These are phyloP conservation scores for Candida odintsovae DNA, from an alignment of 805 yeast genomes.

Conservation along the genomic window DNA sequence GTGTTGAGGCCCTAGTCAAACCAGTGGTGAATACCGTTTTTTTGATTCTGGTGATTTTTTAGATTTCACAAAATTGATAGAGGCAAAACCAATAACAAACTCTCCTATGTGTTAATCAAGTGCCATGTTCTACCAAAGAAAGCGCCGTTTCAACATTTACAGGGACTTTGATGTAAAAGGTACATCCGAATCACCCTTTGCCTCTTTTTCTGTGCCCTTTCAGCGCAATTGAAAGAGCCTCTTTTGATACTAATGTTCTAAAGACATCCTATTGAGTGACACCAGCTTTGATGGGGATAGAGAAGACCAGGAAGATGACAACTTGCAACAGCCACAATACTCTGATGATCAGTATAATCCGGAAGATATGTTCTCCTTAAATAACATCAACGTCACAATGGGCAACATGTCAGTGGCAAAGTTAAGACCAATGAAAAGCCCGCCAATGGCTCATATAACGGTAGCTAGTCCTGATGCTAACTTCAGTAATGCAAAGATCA, in stretches of 20 bases:
- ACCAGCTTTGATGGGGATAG: constrained; percentile 2
- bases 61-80: background rate
- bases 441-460: background rate
- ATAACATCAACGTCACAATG: constrained; percentile 5
- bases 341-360: constrained; percentile 1
- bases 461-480: background rate
- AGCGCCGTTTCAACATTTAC: constrained; percentile 19
- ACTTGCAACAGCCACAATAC: background rate
- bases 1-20: no score
- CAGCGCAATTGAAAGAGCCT: background rate
- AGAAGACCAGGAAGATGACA: background rate
- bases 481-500: background rate
- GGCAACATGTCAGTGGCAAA: background rate
- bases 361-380: constrained; percentile 13
- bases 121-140: constrained; percentile 16
- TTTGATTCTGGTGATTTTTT: background rate
- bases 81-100: background rate
- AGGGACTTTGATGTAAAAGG: constrained; percentile 18
- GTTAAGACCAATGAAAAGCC: background rate
- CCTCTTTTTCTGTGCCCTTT: background rate
- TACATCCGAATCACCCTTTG: constrained; percentile 1
- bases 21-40: no score
- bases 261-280: constrained; percentile 8
- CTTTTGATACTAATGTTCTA: background rate
- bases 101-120: background rate